Evolutionary conservation across 192 early-diverging fungal species (phyloP), one percentile per base, ranked within the genome.

Genomic region (Phlyctochytrium bullatum): DNA sequence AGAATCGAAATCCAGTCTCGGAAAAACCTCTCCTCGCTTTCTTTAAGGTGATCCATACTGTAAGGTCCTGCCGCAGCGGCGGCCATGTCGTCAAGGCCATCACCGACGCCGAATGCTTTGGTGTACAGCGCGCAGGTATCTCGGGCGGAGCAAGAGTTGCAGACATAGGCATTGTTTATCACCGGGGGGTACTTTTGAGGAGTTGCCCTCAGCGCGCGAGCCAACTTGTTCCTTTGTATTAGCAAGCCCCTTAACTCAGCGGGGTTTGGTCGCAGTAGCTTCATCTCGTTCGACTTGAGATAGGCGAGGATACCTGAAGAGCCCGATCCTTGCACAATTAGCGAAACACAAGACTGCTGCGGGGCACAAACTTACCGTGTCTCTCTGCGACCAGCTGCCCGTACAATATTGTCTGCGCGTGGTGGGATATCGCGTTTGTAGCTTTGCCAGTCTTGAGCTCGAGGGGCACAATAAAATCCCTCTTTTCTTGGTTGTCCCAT

Each of bases 381-480:
- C 89, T 83, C 33, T 97, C 96, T 28, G 82, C 79, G 80, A 98
- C 80, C 27, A 96, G 65, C 34, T 95, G 75, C 12, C 90, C 90
- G 76, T 98, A 98, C 16, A 97, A 75, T 16, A 85, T 76, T 0
- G 92, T 86, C 69, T 98, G 96, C 0, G 94, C 91, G 10, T 88
- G 80, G 76, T 98, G 93, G 0, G 82, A 68, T 0, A 86, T 54
- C 32, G 83, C 79, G 12, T 78, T 76, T 0, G 80, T 82, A 3
- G 66, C 75, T 56, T 84, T 88, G 2, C 95, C 93, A 2, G 92
- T 91, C 4, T 74, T 63, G 20, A 71, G 35, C 34, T 68, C 36
- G 0, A 67, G 52, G 17, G 51, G 66, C 40, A 20, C 20, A 14
- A 47, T 47, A 14, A 14, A 14, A 47, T 47, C 10, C 40, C n/a